These are phyloP conservation scores for Meyerozyma sp. DNA, from an alignment of 1,139 yeast genomes.

Conservation along the genomic window DNA sequence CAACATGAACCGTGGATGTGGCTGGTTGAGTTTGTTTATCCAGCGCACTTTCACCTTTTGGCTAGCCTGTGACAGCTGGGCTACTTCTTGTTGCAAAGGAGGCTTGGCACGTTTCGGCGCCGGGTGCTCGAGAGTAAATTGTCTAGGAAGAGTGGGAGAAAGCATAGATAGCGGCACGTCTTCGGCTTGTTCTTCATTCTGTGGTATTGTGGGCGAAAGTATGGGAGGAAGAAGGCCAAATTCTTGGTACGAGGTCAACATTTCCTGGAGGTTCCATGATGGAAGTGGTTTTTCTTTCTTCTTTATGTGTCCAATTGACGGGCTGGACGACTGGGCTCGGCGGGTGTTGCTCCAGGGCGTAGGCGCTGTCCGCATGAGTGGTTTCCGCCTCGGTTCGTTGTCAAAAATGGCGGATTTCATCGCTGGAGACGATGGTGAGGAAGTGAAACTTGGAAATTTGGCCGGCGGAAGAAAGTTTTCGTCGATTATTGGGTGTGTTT, in stretches of 20 bases:
- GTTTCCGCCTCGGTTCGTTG: constrained; percentile 12
- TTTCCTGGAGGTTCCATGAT: constrained; percentile 39
- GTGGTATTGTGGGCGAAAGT: constrained; percentile 40
- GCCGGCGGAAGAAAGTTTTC: no score
- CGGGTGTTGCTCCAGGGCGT: not conserved
- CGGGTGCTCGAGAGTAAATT: constrained; percentile 13
- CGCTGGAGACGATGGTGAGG: not conserved
- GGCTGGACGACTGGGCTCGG: constrained; percentile 12
- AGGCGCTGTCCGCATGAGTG: not conserved
- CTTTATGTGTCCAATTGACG: constrained; percentile 9
- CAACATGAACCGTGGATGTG: constrained; percentile 27
- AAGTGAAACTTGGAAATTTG: no score
- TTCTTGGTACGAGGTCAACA: constrained; percentile 31
- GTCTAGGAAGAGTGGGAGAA: constrained; percentile 33
- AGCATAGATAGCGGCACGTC: constrained; percentile 25
- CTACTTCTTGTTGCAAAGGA: constrained; percentile 2
- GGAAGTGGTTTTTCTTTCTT: constrained; percentile 2
- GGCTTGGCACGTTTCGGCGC: constrained; percentile 2
- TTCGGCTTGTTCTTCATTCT: constrained; percentile 10
- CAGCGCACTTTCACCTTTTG: constrained; percentile 18
- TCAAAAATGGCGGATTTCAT: constrained; percentile 39
- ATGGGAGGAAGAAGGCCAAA: constrained; percentile 34
- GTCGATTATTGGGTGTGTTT: no score
- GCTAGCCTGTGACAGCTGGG: not conserved
- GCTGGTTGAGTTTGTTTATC: constrained; percentile 26